Base-by-base conservation (phyloP, 345 rosid species). In the Acer campestre region DNA sequence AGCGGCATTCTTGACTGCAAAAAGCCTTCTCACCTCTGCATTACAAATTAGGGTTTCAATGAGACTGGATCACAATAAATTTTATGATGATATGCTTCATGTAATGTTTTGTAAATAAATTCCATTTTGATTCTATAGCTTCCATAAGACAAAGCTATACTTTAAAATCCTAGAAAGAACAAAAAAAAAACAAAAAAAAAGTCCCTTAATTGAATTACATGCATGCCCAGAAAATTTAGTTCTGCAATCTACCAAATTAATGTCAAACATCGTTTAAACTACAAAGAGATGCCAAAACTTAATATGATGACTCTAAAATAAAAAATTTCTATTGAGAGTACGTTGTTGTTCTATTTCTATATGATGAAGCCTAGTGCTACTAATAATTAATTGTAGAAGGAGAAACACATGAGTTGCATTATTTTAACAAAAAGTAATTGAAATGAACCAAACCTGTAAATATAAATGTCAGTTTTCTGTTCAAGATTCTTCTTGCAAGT, bases 11-110 rank as follows among this genome's bases (percentile, higher is more conserved):
- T 13, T 75, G 80, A 76, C 93, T 92, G 83, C 99, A 92, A 79
- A 93, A 95, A 1, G 95, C 94, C 67, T 90, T 88, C 42, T 93
- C 98, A 20, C 99, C 99, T 81, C 98, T 95, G 94, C 82, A 76
- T 10, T 38, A 61, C 20, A 12, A 71, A 63, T n/a, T 62, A 62
- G 56, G 16, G 20, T 65, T 35, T 65, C 16, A 22, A 18, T 63
- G 20, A 35, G 75, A 62, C 18, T 61, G 18, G 62, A 70, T 61
- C 53, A 69, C n/a, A 31, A 42, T 42, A 38, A 61, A 11, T 2
- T 35, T 35, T 29, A 20, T 22, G 16, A 49, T 13, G 55, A 13
- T 13, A 49, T 49, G 55, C 55, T 49, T 13, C 2, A 11, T 49
- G 14, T 49, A 49, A 13, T 11, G 18, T 49, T 13, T 49, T 49